Conservation (phyloP, 306 rosid genomes). For the Rubus idaeus region DNA sequence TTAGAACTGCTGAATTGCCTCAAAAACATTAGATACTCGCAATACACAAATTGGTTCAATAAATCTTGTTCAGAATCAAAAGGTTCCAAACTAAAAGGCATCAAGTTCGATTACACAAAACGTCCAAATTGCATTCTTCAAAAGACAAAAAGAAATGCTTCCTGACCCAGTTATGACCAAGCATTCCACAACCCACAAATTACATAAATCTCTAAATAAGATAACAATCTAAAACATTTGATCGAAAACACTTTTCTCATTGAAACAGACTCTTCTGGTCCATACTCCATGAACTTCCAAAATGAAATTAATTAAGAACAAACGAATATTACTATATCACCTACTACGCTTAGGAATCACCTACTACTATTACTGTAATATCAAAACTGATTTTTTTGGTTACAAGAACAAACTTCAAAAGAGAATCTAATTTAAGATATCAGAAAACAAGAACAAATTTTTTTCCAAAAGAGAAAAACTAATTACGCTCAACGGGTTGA, state of each 20-base stretch:
- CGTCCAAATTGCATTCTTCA: neutral
- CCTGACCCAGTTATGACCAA: neutral
- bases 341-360: too few species aligned
- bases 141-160: neutral
- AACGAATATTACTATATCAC: too few species aligned
- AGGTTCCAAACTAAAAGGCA: neutral
- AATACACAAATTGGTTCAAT: neutral
- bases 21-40: neutral
- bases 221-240: neutral
- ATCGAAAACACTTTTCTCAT: neutral
- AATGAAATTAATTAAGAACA: neutral
- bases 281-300: neutral
- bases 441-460: neutral
- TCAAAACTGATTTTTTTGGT: too few species aligned
- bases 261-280: neutral
- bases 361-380: too few species aligned
- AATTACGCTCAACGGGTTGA: neutral
- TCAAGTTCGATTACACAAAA: neutral
- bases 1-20: conserved; percentile 27
- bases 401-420: too few species aligned
- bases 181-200: neutral
- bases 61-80: neutral
- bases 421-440: neutral
- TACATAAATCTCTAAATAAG: neutral
- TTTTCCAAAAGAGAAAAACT: neutral